phyloP scores from a whole-genome alignment of 192 early-diverging fungal species.

The Funneliformis geosporum region DNA sequence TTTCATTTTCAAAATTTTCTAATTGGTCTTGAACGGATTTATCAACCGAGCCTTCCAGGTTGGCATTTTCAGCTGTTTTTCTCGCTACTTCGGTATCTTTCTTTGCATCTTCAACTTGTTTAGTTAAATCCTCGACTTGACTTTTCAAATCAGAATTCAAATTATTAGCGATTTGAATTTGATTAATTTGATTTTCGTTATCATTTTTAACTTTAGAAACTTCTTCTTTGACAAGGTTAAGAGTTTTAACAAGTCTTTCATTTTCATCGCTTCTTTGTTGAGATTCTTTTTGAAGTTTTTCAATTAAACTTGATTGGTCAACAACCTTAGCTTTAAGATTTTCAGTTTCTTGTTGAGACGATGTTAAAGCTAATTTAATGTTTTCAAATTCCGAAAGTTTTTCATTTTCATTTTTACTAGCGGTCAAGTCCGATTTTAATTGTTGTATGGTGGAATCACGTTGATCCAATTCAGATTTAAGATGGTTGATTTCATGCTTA shows the following conservation, averaged over 20 bases:
- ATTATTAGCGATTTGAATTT: background rate
- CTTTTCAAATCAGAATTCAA: background rate
- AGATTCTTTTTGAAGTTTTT: no score
- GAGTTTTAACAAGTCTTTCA: no score
- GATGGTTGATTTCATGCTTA: conserved; percentile 2
- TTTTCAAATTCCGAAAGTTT: background rate
- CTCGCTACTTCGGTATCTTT: background rate
- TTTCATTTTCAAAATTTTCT: background rate
- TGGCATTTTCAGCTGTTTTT: background rate
- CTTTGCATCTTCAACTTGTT: no score
- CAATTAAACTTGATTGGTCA: no score
- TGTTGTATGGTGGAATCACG: conserved; percentile 3
- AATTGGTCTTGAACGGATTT: background rate
- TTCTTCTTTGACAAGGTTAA: background rate
- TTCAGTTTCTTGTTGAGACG: background rate
- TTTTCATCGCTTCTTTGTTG: no score
- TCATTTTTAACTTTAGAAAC: background rate
- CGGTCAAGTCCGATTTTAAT: background rate
- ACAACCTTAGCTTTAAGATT: background rate
- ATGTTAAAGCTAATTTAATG: background rate
- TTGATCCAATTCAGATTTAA: background rate
- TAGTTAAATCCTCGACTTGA: no score
- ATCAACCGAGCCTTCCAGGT: background rate
- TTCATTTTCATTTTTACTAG: background rate
- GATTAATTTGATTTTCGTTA: background rate